Conservation (phyloP, 2,329 filamentous ascomycete species). For the Fusarium mangiferae region DNA sequence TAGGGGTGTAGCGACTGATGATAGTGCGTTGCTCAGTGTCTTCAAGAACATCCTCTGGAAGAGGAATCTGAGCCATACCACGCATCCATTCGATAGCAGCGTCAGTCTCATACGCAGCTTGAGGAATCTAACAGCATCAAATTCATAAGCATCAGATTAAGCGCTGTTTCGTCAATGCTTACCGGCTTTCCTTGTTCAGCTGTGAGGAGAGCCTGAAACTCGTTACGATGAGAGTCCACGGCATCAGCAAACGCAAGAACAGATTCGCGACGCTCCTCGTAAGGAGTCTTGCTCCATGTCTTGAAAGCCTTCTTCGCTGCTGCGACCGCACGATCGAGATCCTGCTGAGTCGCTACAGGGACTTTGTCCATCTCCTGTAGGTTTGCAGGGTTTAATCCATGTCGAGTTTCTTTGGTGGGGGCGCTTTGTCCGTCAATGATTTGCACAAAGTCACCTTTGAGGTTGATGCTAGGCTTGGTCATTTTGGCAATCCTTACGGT, state of each 20-base stretch:
- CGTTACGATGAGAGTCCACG: slow-evolving; percentile 21
- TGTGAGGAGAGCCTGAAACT: slow-evolving; percentile 39
- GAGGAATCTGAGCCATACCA: slow-evolving; percentile 41
- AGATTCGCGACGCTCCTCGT: slow-evolving; percentile 32
- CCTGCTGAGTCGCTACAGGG: slow-evolving; percentile 36
- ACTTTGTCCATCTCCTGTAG: slow-evolving; percentile 44
- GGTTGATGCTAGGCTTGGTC: slow-evolving; percentile 5
- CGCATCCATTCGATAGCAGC: slow-evolving; percentile 43
- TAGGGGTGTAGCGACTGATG: slow-evolving; percentile 50
- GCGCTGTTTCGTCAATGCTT: too few species aligned
- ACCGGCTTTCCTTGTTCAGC: slow-evolving; percentile 40
- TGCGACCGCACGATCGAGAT: slow-evolving; percentile 40
- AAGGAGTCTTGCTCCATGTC: slow-evolving; percentile 39
- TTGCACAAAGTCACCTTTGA: slow-evolving; percentile 32
- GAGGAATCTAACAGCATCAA: slow-evolving; percentile 31
- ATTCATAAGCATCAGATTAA: too few species aligned
- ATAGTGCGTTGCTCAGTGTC: slow-evolving; percentile 47
- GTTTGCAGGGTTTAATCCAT: slow-evolving; percentile 45
- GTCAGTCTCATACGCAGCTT: slow-evolving; percentile 41
- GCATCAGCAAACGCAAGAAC: slow-evolving; percentile 41
- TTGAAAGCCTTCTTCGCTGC: slow-evolving; percentile 41
- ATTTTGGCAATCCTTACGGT: not conserved
- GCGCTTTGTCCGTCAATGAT: slow-evolving; percentile 36
- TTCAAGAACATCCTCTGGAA: slow-evolving; percentile 52
- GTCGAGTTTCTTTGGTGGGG: slow-evolving; percentile 24